Percentiles rank a stretch among this genome's conserved stretches.
Conservation (phyloP, 192 early-diverging fungal species). For the Rhizoclosmatium sp. region DNA sequence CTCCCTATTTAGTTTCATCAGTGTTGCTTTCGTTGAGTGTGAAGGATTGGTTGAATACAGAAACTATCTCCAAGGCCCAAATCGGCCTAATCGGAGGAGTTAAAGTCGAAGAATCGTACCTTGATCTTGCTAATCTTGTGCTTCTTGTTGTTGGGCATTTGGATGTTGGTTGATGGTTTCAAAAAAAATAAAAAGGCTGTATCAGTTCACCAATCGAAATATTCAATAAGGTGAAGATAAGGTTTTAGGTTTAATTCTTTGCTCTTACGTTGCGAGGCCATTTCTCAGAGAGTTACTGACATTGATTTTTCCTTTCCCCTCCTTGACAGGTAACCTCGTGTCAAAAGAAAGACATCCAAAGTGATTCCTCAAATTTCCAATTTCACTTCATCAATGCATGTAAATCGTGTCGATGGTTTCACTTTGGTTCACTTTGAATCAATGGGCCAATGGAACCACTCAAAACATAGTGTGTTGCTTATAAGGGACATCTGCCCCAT, state of each 20-base stretch:
- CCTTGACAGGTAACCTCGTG: neutral
- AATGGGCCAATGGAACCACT: slow-evolving; percentile 1
- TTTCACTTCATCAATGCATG: neutral
- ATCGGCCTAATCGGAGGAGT: neutral
- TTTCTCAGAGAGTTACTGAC: no score
- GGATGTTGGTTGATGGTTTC: neutral
- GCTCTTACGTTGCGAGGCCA: no score
- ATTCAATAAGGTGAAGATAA: no score
- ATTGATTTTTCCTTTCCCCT: neutral
- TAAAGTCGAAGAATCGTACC: neutral
- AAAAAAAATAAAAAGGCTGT: slow-evolving; percentile 33
- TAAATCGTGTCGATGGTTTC: no score
- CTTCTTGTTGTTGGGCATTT: slow-evolving; percentile 44
- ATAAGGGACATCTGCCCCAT: neutral
- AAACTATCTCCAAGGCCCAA: neutral
- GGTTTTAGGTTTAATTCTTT: no score
- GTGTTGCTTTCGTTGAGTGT: neutral
- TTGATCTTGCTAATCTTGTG: slow-evolving; percentile 42
- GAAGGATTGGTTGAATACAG: neutral
- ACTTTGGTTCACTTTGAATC: neutral
- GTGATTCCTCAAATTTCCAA: neutral
- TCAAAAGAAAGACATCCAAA: no score
- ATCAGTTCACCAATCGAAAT: no score
- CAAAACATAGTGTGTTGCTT: neutral
- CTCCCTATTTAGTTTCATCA: slow-evolving; percentile 40